Percentiles rank a stretch among this genome's conserved stretches.
These are phyloP conservation scores for Pythium vanterpoolii DNA, from an alignment of 352 stramenopile genomes.

Conservation along the genomic window DNA sequence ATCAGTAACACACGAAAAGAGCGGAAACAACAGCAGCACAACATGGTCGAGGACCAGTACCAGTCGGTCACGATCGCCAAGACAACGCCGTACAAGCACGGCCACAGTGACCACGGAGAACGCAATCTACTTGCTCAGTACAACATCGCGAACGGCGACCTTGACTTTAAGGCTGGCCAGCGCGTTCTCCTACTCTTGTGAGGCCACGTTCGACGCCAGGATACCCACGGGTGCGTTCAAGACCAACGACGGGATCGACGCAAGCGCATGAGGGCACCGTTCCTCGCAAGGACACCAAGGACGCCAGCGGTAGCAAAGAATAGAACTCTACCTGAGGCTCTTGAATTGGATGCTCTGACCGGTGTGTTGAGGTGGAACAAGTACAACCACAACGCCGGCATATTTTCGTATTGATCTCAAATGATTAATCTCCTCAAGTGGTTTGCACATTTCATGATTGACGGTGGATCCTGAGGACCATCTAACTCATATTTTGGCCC, in stretches of 20 bases:
- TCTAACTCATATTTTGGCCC: too few relatives aligned
- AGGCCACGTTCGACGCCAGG: conserved; percentile 73
- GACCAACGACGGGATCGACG: conserved; percentile 89
- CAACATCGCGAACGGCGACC: conserved; percentile 84
- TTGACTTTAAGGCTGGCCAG: conserved; percentile 90
- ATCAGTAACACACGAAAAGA: conserved; percentile 88
- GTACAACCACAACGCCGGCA: too few relatives aligned
- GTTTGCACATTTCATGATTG: too few relatives aligned
- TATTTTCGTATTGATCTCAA: too few relatives aligned
- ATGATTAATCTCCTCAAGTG: too few relatives aligned
- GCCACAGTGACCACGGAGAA: conserved; percentile 91
- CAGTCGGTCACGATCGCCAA: conserved; percentile 80
- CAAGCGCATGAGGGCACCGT: conserved; percentile 80
- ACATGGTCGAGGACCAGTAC: conserved; percentile 81
- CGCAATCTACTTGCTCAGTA: conserved; percentile 93
- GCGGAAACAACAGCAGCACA: conserved; percentile 80
- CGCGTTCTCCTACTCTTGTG: conserved; percentile 77
- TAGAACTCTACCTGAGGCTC: too few relatives aligned
- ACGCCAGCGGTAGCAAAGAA: too few relatives aligned
- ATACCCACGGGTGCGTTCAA: conserved; percentile 90
- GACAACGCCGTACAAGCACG: conserved; percentile 82
- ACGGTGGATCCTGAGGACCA: too few relatives aligned
- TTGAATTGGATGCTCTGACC: too few relatives aligned
- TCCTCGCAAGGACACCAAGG: too few relatives aligned
- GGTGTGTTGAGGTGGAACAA: too few relatives aligned